Evolutionary conservation across 1,284 basidiomycete species (phyloP).

Genomic region (Ceratobasidium sp.): DNA sequence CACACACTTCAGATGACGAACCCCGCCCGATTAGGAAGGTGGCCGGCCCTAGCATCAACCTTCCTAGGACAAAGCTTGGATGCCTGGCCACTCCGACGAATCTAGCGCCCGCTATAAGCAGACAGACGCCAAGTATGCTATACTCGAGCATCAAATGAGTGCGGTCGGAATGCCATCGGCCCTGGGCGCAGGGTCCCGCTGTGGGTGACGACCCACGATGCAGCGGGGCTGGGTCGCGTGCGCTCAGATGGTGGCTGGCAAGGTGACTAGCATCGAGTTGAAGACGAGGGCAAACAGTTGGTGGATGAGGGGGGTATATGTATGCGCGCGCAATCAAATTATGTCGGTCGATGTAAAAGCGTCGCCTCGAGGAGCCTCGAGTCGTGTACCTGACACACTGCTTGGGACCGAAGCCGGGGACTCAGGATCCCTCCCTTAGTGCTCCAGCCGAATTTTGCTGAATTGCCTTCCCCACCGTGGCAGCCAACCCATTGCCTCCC

Average conservation of each 20-base stretch:
- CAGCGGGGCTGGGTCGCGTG: constrained; percentile 11
- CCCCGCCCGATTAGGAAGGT: constrained; percentile 25
- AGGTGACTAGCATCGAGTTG: background rate
- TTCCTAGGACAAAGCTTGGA: constrained; percentile 40
- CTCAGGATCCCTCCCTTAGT: constrained; percentile 32
- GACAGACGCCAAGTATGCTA: constrained; percentile 30
- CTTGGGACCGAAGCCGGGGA: constrained; percentile 32
- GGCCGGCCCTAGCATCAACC: constrained; percentile 3
- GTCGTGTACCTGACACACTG: constrained; percentile 37
- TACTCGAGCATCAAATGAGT: constrained; percentile 33
- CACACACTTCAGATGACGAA: constrained; percentile 40
- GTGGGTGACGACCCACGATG: constrained; percentile 13
- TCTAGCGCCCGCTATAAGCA: constrained; percentile 28
- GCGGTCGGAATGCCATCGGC: constrained; percentile 11
- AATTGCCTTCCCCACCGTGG: constrained; percentile 7
- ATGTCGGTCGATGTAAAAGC: constrained; percentile 31
- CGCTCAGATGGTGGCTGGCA: constrained; percentile 32
- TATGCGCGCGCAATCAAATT: constrained; percentile 28
- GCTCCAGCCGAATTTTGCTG: constrained; percentile 24
- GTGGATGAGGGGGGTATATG: constrained; percentile 10
- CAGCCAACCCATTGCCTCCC: background rate
- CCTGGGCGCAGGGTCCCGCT: constrained; percentile 9
- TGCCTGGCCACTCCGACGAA: constrained; percentile 21
- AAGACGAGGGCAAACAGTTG: constrained; percentile 25
- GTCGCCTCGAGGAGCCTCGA: constrained; percentile 29